These are phyloP conservation scores for Schizochytrium sp. DNA, from an alignment of 108 stramenopile species.

Conservation along the genomic window DNA sequence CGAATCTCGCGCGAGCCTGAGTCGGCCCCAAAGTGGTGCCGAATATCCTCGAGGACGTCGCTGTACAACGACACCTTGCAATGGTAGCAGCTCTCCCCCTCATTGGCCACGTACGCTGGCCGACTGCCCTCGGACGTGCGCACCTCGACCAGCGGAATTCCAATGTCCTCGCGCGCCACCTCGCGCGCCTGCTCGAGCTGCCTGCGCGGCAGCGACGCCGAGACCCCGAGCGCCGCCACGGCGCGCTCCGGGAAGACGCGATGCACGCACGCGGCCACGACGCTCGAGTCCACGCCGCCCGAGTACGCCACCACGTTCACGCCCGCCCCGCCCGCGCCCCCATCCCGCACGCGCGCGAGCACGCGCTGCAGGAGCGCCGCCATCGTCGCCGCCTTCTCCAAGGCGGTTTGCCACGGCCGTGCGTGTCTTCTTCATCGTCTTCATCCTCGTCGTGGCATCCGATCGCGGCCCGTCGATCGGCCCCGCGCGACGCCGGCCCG, in stretches of 20 bases:
- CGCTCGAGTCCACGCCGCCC: neutral
- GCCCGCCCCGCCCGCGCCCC: neutral
- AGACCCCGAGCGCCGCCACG: neutral
- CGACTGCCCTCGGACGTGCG: neutral
- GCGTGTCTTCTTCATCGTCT: too few species aligned
- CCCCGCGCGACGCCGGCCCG: too few species aligned
- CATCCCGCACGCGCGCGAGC: neutral
- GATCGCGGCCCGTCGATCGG: too few species aligned
- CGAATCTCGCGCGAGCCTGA: neutral
- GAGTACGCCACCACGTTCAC: neutral
- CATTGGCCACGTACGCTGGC: neutral
- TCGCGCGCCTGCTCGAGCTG: neutral
- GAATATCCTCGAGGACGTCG: neutral
- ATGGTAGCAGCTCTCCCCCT: neutral
- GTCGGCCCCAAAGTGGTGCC: neutral
- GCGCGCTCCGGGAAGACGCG: neutral
- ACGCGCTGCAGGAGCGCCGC: neutral
- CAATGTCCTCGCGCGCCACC: neutral
- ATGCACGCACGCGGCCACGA: neutral
- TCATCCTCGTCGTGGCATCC: too few species aligned
- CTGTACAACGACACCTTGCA: neutral
- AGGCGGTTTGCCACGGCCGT: too few species aligned
- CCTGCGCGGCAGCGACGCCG: neutral
- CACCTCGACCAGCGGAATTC: neutral
- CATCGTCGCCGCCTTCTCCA: too few species aligned